phyloP scores from a whole-genome alignment of 805 yeast species.

The Schizosaccharomyces japonicus region DNA sequence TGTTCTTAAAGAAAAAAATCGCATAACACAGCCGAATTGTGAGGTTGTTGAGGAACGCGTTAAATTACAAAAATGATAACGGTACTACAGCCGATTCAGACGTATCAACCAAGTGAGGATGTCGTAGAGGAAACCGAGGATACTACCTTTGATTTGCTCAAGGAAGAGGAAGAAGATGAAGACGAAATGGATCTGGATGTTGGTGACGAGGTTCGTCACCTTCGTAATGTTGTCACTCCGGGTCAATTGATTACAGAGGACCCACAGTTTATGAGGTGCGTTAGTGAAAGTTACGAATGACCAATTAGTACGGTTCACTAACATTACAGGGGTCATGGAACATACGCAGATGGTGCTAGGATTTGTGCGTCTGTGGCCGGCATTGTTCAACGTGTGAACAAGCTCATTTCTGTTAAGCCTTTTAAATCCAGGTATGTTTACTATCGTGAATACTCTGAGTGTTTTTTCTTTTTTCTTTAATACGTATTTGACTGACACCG shows the following conservation, averaged over 20 bases:
- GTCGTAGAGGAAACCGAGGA: background rate
- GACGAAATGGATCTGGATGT: background rate
- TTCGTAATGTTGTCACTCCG: slow-evolving; percentile 1
- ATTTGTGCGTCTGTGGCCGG: slow-evolving; percentile 78
- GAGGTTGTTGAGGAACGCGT: too few relatives aligned
- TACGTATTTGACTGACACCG: too few relatives aligned
- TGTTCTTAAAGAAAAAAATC: too few relatives aligned
- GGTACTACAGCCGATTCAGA: background rate
- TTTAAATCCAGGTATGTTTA: slow-evolving; percentile 48
- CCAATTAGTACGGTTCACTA: background rate
- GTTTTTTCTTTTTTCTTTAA: too few relatives aligned
- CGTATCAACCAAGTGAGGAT: background rate
- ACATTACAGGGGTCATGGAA: slow-evolving; percentile 69
- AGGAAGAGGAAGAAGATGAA: background rate
- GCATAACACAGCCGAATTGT: too few relatives aligned
- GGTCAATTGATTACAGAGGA: slow-evolving; percentile 4
- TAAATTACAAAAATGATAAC: background rate
- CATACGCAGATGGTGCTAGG: slow-evolving; percentile 53
- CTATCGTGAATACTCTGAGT: too few relatives aligned
- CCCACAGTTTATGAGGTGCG: slow-evolving; percentile 5
- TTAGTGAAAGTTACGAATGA: background rate
- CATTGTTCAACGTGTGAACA: slow-evolving; percentile 59
- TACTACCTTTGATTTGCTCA: background rate
- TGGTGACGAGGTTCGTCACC: background rate
- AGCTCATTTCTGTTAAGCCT: slow-evolving; percentile 64